Percentiles rank a stretch among this genome's conserved stretches.
Evolutionary conservation across 176 grass and related monocot species (phyloP).

Genomic region (sorghum (Sorghum bicolor)): DNA sequence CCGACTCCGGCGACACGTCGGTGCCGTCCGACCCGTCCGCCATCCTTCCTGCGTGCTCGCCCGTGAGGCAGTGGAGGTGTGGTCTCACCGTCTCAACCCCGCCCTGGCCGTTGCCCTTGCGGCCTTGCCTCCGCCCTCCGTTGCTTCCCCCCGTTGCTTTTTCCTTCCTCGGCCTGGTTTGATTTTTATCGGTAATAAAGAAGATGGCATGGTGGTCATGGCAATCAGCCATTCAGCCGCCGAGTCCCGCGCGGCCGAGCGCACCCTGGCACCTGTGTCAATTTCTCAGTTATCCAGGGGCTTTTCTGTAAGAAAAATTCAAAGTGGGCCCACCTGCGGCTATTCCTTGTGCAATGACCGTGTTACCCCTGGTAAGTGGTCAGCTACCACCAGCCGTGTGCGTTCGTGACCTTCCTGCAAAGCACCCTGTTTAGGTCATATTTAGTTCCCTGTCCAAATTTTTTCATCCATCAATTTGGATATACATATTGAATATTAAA

Average conservation of each 20-base stretch:
- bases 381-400: not conserved
- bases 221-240: not conserved
- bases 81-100: not conserved
- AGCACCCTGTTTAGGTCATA: too few species aligned
- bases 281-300: not conserved
- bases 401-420: not conserved
- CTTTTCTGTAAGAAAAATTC: not conserved
- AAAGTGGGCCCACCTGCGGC: constrained; percentile 1
- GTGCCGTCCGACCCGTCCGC: constrained; percentile 39
- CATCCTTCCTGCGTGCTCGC: constrained; percentile 14
- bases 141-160: not conserved
- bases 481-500: too few species aligned
- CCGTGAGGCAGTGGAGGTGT: constrained; percentile 13
- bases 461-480: too few species aligned
- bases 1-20: constrained; percentile 25
- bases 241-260: not conserved
- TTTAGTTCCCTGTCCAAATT: too few species aligned
- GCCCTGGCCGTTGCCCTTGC: not conserved
- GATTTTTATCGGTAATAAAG: constrained; percentile 34
- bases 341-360: not conserved
- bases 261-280: not conserved
- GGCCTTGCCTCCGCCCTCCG: too few species aligned
- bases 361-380: constrained; percentile 21
- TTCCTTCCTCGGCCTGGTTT: not conserved
- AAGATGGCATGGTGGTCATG: not conserved